These are phyloP conservation scores for Cladosporium cucumerinum DNA, from an alignment of 2,329 filamentous ascomycete genomes.

Conservation along the genomic window DNA sequence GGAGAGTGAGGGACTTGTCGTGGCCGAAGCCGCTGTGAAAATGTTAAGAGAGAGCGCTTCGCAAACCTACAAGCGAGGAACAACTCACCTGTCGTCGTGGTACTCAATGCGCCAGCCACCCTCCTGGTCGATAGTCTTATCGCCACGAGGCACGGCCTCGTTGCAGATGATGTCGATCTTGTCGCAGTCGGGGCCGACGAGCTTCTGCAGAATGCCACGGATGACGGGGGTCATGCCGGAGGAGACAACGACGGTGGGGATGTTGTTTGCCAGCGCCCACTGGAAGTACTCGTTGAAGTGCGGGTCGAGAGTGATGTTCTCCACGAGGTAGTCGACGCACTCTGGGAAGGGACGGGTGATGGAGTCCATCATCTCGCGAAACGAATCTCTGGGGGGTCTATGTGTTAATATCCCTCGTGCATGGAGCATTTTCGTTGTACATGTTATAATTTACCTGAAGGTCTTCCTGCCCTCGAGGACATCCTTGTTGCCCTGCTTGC, in stretches of 20 bases:
- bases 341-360: constrained; percentile 75
- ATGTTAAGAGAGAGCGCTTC: neutral
- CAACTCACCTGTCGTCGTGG: constrained; percentile 71
- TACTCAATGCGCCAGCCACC: constrained; percentile 85
- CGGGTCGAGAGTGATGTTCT: constrained; percentile 85
- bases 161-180: constrained; percentile 92
- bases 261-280: constrained; percentile 76
- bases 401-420: neutral
- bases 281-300: constrained; percentile 83
- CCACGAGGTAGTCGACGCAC: constrained; percentile 73
- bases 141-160: constrained; percentile 64
- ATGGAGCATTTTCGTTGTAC: neutral
- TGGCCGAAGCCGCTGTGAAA: constrained; percentile 74
- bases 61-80: too few species aligned
- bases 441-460: constrained; percentile 57
- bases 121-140: constrained; percentile 72
- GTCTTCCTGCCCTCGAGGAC: constrained; percentile 67
- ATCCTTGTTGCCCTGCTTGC: constrained; percentile 69
- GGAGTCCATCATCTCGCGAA: constrained; percentile 88
- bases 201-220: constrained; percentile 71
- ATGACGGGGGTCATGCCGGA: constrained; percentile 94
- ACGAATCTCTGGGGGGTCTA: constrained; percentile 62
- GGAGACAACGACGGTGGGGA: constrained; percentile 88
- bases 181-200: constrained; percentile 73
- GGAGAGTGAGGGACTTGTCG: constrained; percentile 90